Evolutionary conservation across 192 early-diverging fungal species (phyloP).

Genomic region (Spizellomyces punctatus): DNA sequence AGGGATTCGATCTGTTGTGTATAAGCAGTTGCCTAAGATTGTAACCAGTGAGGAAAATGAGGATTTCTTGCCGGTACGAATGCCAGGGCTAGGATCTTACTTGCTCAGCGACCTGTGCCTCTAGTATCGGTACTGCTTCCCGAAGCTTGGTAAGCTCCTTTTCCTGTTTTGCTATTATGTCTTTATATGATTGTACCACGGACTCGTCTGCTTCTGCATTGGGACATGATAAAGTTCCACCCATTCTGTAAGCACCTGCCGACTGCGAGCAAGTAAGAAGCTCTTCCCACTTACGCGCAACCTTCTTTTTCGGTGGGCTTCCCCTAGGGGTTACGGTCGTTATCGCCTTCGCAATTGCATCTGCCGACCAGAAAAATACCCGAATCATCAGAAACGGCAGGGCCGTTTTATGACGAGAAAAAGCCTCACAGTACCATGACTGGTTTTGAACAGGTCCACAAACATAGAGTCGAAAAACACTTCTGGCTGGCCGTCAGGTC

Average conservation of each 20-base stretch:
- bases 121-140: neutral
- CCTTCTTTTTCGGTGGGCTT: too few species aligned
- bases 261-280: too few species aligned
- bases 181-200: slow-evolving; percentile 22
- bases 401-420: too few species aligned
- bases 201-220: slow-evolving; percentile 18
- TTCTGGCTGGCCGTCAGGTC: slow-evolving; percentile 61
- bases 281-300: too few species aligned
- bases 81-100: neutral
- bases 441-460: slow-evolving; percentile 81
- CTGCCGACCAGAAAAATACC: too few species aligned
- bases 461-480: slow-evolving; percentile 84
- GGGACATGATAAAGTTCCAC: neutral
- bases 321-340: too few species aligned
- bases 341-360: too few species aligned
- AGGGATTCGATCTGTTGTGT: slow-evolving; percentile 13
- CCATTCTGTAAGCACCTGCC: too few species aligned
- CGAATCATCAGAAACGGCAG: too few species aligned
- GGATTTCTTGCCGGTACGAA: neutral
- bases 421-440: slow-evolving; percentile 61
- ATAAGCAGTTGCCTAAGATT: slow-evolving; percentile 1
- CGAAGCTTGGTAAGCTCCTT: slow-evolving; percentile 18
- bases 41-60: neutral
- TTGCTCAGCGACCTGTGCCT: slow-evolving; percentile 6
- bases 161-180: slow-evolving; percentile 29